Conservation (phyloP, 495 filamentous ascomycete species). For the Corynascus novoguineensis region DNA sequence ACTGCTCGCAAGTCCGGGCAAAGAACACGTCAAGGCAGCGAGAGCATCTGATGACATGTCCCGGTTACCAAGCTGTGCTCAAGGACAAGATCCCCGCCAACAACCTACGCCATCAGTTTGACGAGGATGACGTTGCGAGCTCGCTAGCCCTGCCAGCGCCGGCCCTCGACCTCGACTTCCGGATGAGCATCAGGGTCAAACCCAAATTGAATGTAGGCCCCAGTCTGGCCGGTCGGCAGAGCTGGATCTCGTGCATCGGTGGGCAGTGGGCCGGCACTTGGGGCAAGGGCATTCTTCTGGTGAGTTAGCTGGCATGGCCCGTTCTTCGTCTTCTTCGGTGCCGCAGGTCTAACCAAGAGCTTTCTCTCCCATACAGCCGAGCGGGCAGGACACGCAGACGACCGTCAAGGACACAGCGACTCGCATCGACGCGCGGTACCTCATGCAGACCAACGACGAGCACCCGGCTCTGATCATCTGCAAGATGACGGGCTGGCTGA, state of each 20-base stretch:
- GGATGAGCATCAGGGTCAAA: conserved; percentile 30
- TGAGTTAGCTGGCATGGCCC: background rate
- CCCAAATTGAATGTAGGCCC: conserved; percentile 25
- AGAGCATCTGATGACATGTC: conserved; percentile 26
- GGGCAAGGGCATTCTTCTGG: conserved; percentile 29
- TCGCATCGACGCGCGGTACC: conserved; percentile 24
- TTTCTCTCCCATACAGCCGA: too few relatives aligned
- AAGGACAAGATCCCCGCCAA: conserved; percentile 29
- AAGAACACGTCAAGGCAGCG: conserved; percentile 33
- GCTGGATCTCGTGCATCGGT: conserved; percentile 28
- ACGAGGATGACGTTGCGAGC: conserved; percentile 28
- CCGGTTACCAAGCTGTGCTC: conserved; percentile 23
- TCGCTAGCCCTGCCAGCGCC: conserved; percentile 26
- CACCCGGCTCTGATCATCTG: conserved; percentile 27
- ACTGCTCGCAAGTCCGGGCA: conserved; percentile 27
- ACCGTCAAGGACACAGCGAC: conserved; percentile 24
- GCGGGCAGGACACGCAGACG: conserved; percentile 29
- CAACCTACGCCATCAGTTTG: conserved; percentile 28
- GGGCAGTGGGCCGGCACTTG: conserved; percentile 29
- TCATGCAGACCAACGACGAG: conserved; percentile 31
- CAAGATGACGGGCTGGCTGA: conserved; percentile 30
- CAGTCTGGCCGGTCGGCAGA: conserved; percentile 15
- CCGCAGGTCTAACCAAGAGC: too few relatives aligned
- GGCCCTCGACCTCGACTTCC: conserved; percentile 26
- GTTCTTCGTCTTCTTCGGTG: background rate